Base-by-base conservation (phyloP, 495 filamentous ascomycete genomes). In the Penicillium lagena region DNA sequence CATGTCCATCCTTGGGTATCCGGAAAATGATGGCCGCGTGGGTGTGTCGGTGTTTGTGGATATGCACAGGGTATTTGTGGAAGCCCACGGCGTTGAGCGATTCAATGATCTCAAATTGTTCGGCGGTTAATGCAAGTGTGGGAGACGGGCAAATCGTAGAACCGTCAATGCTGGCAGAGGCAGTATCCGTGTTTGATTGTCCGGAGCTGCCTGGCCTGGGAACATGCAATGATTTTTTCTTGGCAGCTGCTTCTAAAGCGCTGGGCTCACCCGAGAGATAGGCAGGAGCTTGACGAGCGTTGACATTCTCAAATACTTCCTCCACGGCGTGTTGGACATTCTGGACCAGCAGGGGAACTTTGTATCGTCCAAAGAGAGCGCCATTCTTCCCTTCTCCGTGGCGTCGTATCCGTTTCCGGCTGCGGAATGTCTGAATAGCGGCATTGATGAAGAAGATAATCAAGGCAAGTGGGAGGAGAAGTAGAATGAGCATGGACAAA, bases 11-110 rank as follows among this genome's bases (percentile, higher is more conserved):
- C 59, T 78, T 79, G 12, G 79, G 69, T 47, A 59, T 75, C 42
- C 93, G 75, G 28, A 91, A 79, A 54, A 98, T 85, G 41, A 98
- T 95, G 1, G 91, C 91, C 0, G 91, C 93, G 60, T 98, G 93
- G 37, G 74, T 85, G 56, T 95, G 90, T 29, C 72, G 59, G 35
- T 77, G 76, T 2, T 89, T 82, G 38, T 94, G 88, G 34, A 98
- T 96, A 66, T 86, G 82, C 4, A 95, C 87, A 0, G 80, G 82
- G 63, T 86, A 91, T 63, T 93, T 96, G 13, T 75, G 76, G 67
- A 85, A 90, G 9, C 83, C 82, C 0, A 95, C 70, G 9, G 68
- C 59, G 55, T 96, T 85, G 48, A 98, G 65, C 12, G 81, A 79
- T 12, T 85, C 66, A 38, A 95, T 83, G 68, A 96, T 95, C 14